Evolutionary conservation across 371 early-diverging fungal genomes (phyloP), one percentile per base, ranked within the genome.

Genomic region (Chytridium lagenaria): DNA sequence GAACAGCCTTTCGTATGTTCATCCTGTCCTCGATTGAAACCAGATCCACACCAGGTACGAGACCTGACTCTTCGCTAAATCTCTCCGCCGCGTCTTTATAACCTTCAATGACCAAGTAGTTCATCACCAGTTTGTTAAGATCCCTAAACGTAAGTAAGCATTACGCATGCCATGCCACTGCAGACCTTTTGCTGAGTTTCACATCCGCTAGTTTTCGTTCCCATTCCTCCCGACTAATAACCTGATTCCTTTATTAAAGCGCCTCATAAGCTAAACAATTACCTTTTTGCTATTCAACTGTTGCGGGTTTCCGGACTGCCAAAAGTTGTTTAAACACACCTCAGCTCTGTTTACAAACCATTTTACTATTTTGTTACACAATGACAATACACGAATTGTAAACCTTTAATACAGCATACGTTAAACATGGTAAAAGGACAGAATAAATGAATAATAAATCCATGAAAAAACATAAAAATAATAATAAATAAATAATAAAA

Each of bases 81-180:
- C 93, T 93, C 80, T 96, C 95, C 2, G 97, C 98, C 0, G 98
- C 99, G 80, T 97, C 97, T 81, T 95, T 96, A 87, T 95, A 98
- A 0, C 98, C 98, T 80, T 98, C 98, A 65, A 98, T 95, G 22
- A 97, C 92, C 34, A 98, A 84, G 74, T 98, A 98, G 84, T 98
- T 95, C 98, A 98, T 97, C 31, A 98, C 90, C 36, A 98, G 88
- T 77, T 92, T 92, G 88, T 98, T 97, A 63, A 98, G 73, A 55
- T 86, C 86, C 22, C 80, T 76, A 7, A 1, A 33, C 1, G 57
- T 33, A 15, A 61, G 28, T 37, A 26, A 49, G 36, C 1, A 0
- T 12, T 26, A 37, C 1, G 26, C 30, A 33, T 10, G 0, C 31
- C 2, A 31, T n/a, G 28, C n/a, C 5, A 3, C 7, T 30, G 28